A percentile compares a stretch with the other conserved stretches of the same genome.
phyloP scores from a whole-genome alignment of 139 green algal species.

The Ettlia oleoabundans region DNA sequence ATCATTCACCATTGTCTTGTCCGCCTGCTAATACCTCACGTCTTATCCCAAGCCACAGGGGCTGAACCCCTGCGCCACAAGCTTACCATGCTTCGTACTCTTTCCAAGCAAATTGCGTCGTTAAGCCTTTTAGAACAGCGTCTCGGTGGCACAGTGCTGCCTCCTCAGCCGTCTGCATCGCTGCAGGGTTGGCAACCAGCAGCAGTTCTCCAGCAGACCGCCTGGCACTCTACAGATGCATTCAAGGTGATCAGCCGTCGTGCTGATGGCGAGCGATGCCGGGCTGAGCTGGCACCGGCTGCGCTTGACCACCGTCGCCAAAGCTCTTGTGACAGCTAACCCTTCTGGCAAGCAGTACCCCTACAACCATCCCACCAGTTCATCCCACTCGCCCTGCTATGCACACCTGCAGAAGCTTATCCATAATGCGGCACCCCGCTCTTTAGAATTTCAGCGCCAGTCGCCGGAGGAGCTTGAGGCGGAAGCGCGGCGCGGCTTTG shows the following conservation, averaged over 20 bases:
- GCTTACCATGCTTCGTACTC: neutral
- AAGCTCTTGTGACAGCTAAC: too few relatives aligned
- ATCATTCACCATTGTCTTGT: too few relatives aligned
- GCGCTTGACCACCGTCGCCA: too few relatives aligned
- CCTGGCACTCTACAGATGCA: neutral
- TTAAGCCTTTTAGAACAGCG: neutral
- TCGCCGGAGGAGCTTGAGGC: neutral
- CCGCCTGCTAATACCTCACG: too few relatives aligned
- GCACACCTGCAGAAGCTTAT: conserved; percentile 5
- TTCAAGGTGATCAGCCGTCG: conserved; percentile 30
- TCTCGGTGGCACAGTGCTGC: neutral
- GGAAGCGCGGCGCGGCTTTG: conserved; percentile 5
- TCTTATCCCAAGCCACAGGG: too few relatives aligned
- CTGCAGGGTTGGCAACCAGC: neutral
- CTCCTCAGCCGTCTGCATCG: neutral
- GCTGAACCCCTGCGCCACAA: too few relatives aligned
- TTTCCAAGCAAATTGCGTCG: neutral
- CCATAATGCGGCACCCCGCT: conserved; percentile 4
- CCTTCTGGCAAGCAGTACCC: too few relatives aligned
- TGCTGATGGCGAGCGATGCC: too few relatives aligned
- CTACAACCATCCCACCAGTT: neutral
- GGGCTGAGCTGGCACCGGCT: too few relatives aligned
- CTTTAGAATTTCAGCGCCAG: conserved; percentile 37
- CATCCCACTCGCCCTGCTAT: neutral
- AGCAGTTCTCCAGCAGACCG: neutral